Percentiles rank a stretch among this genome's conserved stretches.
Evolutionary conservation across 441 rosid genomes (phyloP).

Genomic region (Bocquillonia castaneifolia): DNA sequence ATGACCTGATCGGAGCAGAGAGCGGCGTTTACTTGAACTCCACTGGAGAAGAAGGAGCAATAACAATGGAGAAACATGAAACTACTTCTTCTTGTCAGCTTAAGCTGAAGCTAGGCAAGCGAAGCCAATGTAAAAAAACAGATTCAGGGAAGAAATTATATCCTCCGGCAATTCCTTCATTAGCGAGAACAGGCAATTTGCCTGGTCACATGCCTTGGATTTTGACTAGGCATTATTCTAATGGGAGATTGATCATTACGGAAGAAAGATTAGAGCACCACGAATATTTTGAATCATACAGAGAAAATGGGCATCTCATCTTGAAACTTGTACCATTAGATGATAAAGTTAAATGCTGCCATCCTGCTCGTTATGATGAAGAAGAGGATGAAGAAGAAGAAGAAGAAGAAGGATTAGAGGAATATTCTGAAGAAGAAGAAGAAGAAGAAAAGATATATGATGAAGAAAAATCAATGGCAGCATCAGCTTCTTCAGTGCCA

Average conservation of each 20-base stretch:
- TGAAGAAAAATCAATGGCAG: not conserved
- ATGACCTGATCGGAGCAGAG: constrained; percentile 38
- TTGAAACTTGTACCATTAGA: constrained; percentile 31
- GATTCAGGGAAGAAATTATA: constrained; percentile 16
- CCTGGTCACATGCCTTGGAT: constrained; percentile 36
- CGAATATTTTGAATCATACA: constrained; percentile 33
- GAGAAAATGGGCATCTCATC: constrained; percentile 36
- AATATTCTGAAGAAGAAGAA: constrained; percentile 13
- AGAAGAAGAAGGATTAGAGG: not conserved
- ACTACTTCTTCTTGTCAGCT: not conserved
- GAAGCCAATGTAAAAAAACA: not conserved
- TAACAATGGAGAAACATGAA: not conserved
- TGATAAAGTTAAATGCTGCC: constrained; percentile 9
- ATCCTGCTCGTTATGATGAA: not conserved
- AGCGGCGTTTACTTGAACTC: constrained; percentile 31
- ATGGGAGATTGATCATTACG: constrained; percentile 35
- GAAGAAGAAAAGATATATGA: not conserved
- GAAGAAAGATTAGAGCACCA: constrained; percentile 35
- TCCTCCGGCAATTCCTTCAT: constrained; percentile 37
- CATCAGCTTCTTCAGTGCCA: constrained; percentile 13
- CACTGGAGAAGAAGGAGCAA: not conserved
- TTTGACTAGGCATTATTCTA: constrained; percentile 24
- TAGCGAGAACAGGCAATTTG: constrained; percentile 32
- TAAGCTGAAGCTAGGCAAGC: too few species aligned
- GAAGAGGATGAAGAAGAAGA: constrained; percentile 22